These are phyloP conservation scores for Ascochyta viciae-villosae DNA, from an alignment of 2,329 filamentous ascomycete species.

Conservation along the genomic window DNA sequence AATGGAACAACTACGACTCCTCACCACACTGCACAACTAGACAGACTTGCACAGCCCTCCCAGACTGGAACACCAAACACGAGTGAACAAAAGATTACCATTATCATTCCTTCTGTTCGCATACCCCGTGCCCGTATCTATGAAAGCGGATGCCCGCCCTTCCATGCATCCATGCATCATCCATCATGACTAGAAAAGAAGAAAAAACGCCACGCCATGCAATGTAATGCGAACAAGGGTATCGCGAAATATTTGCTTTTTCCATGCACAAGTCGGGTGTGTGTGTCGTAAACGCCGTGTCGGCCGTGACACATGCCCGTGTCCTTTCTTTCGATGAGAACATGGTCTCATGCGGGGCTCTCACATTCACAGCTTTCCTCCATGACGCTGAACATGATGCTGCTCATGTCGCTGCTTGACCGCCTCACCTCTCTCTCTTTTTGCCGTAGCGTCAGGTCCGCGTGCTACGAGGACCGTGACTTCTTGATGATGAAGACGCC, in stretches of 20 bases:
- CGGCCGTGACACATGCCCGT: slow-evolving; percentile 6
- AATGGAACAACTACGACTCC: not conserved
- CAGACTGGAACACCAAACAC: too few species aligned
- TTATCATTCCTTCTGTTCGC: slow-evolving; percentile 3
- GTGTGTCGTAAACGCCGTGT: slow-evolving; percentile 11
- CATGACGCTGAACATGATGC: not conserved
- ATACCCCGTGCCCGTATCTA: too few species aligned
- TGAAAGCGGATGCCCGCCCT: too few species aligned
- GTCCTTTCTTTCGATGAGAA: not conserved
- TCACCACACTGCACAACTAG: not conserved
- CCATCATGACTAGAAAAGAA: too few species aligned
- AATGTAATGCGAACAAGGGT: slow-evolving; percentile 21
- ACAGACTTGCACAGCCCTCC: too few species aligned
- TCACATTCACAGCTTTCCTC: not conserved
- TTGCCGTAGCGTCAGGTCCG: slow-evolving; percentile 2
- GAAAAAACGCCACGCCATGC: slow-evolving; percentile 18
- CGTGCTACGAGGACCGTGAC: slow-evolving; percentile 16
- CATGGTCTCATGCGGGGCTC: not conserved
- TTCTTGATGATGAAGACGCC: slow-evolving; percentile 56
- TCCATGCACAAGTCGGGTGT: slow-evolving; percentile 11
- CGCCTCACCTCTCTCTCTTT: not conserved
- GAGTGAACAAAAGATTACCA: slow-evolving; percentile 1
- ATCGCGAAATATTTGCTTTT: slow-evolving; percentile 17
- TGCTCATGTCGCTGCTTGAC: not conserved
- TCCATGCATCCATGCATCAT: too few species aligned